Conservation (phyloP, 306 rosid species). For the Canavalia ensiformis region DNA sequence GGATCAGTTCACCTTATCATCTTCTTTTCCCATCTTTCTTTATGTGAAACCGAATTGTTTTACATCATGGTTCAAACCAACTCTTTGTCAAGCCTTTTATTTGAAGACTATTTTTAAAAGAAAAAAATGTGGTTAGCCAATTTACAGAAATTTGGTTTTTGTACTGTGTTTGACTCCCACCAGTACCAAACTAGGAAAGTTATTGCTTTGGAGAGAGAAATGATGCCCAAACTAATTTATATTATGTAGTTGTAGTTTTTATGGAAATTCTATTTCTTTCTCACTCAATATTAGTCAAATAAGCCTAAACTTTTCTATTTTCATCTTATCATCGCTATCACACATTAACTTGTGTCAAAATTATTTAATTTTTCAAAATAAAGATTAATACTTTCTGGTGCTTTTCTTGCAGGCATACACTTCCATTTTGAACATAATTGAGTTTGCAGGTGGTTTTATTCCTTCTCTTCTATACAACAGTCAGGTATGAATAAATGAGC, state of each 20-base stretch:
- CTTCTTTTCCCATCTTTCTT: conserved; percentile 22
- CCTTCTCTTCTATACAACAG: conserved; percentile 83
- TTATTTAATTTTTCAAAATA: conserved; percentile 33
- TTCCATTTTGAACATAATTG: conserved; percentile 78
- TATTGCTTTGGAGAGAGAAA: conserved; percentile 15
- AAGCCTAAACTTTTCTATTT: conserved; percentile 3
- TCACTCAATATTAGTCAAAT: conserved; percentile 7
- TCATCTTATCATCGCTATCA: conserved; percentile 22
- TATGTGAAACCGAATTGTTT: conserved; percentile 24
- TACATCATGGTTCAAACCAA: conserved; percentile 13
- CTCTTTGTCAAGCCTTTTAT: conserved; percentile 24
- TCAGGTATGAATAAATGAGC: conserved; percentile 69
- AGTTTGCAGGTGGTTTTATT: conserved; percentile 74
- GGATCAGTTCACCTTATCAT: conserved; percentile 20
- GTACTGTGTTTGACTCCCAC: conserved; percentile 22
- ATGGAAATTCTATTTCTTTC: conserved; percentile 36
- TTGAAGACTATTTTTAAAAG: conserved; percentile 32
- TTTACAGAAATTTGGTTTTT: conserved; percentile 26
- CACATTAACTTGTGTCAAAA: conserved; percentile 23
- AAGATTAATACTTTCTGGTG: conserved; percentile 27
- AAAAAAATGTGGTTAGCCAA: background rate
- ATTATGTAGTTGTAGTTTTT: conserved; percentile 21
- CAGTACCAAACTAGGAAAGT: conserved; percentile 18
- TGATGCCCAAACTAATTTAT: conserved; percentile 15
- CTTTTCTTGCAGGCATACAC: conserved; percentile 83